phyloP scores from a whole-genome alignment of 1,139 yeast species.

The Candida sp. region DNA sequence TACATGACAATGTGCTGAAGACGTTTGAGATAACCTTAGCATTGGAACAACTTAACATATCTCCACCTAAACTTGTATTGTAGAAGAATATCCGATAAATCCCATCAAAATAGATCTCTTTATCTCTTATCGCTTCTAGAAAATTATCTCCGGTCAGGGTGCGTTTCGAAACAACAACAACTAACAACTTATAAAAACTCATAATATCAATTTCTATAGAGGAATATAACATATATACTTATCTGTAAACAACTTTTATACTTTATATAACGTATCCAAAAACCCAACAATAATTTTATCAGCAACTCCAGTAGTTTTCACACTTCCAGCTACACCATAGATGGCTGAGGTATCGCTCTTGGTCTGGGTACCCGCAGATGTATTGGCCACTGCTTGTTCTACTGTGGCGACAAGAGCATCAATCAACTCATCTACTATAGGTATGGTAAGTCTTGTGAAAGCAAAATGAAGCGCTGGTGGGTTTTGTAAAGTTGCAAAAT shows the following conservation, averaged over 20 bases:
- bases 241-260: slow-evolving; percentile 9
- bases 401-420: slow-evolving; percentile 52
- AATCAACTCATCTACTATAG: slow-evolving; percentile 61
- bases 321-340: slow-evolving; percentile 94
- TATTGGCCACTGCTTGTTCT: slow-evolving; percentile 32
- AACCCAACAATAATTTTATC: slow-evolving; percentile 76
- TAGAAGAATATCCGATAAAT: no score
- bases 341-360: slow-evolving; percentile 74
- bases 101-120: no score
- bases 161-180: not conserved
- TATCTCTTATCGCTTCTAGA: not conserved
- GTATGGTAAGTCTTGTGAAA: slow-evolving; percentile 67
- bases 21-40: slow-evolving; percentile 20
- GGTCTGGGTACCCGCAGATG: slow-evolving; percentile 23
- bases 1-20: slow-evolving; percentile 33
- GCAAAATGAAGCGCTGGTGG: slow-evolving; percentile 95
- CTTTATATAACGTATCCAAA: slow-evolving; percentile 71
- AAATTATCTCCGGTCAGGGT: no score
- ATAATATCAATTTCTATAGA: not conserved
- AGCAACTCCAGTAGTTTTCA: slow-evolving; percentile 82
- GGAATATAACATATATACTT: not conserved
- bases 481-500: slow-evolving; percentile 76
- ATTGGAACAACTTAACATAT: slow-evolving; percentile 13
- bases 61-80: not conserved
- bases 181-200: not conserved